A percentile compares a stretch with the other conserved stretches of the same genome.
These are phyloP conservation scores for Candida manassasensis DNA, from an alignment of 805 yeast species.

Conservation along the genomic window DNA sequence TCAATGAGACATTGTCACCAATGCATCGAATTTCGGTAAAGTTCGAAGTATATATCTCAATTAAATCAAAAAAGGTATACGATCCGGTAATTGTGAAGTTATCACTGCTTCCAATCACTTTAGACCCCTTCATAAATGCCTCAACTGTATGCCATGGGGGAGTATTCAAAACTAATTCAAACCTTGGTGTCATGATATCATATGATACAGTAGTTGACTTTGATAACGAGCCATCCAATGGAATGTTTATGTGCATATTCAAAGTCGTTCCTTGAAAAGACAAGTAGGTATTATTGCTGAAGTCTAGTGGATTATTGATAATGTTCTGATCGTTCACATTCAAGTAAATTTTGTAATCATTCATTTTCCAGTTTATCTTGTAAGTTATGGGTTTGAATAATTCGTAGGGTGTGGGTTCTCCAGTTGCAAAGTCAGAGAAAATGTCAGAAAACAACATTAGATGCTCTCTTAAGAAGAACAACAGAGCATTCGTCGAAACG, in stretches of 20 bases:
- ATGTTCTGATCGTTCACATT: conserved; percentile 87
- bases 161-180: conserved; percentile 61
- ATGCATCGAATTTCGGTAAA: conserved; percentile 58
- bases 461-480: conserved; percentile 80
- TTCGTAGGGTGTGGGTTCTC: conserved; percentile 68
- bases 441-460: conserved; percentile 67
- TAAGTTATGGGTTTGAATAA: conserved; percentile 70
- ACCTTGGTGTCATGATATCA: conserved; percentile 48
- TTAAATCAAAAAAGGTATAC: conserved; percentile 53
- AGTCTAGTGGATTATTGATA: conserved; percentile 82
- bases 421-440: conserved; percentile 70
- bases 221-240: conserved; percentile 51
- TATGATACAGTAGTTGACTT: conserved; percentile 51
- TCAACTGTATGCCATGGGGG: conserved; percentile 92
- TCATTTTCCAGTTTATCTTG: conserved; percentile 53
- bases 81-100: conserved; percentile 61
- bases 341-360: conserved; percentile 55
- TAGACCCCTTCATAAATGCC: conserved; percentile 56
- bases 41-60: conserved; percentile 67
- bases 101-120: conserved; percentile 62
- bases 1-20: conserved; percentile 63
- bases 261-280: conserved; percentile 66
- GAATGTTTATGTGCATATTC: conserved; percentile 46
- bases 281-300: conserved; percentile 71
- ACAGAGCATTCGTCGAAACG: conserved; percentile 45